Evolutionary conservation across 495 filamentous ascomycete genomes (phyloP), one percentile per base, ranked within the genome.

Genomic region (Arthonia radiata): DNA sequence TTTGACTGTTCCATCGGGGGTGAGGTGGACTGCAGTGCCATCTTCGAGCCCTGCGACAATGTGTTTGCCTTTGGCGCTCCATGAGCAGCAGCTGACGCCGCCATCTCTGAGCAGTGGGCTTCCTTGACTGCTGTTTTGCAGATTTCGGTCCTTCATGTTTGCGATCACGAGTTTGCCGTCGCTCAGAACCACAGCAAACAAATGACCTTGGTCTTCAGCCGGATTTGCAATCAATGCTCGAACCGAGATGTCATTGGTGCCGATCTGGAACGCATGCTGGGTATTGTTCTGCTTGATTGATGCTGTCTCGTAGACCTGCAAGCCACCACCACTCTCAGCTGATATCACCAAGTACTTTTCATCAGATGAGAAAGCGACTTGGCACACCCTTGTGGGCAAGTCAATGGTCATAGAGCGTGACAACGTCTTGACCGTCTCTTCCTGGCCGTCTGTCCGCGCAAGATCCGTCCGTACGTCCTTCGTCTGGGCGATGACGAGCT

Each of bases 1-100:
- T 44, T 79, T 86, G 12, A 59, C 57, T 9, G 52, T 54, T 17
- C 82, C 86, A 27, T 76, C 61, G 0, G 72, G 75, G 1, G 71
- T 78, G 66, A 93, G 70, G 41, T 92, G 83, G 32, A 61, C 67
- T 19, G 69, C 66, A 13, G 67, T 67, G 26, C 83, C 86, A 47
- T 92, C 66, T 11, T 57, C 69, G 36, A 89, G 59, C 16, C 89
- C 89, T 36, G 80, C 89, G 4, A 93, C 61, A 13, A 99, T 54
- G 43, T 92, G 82, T 43, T 90, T 94, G 23, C 89, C 89, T 37
- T 67, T 76, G 27, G 64, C 70, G 42, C 83, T 94, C 89, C 89
- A 99, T 22, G 74, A 67, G 2, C 81, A 64, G 42, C 72, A 83
- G 40, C 72, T 81, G 8, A 91, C 82, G n/a, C n/a, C n/a, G 15